A percentile compares a stretch with the other conserved stretches of the same genome.
Conservation (phyloP, 768 basidiomycete species). For the Trametes meyenii region DNA sequence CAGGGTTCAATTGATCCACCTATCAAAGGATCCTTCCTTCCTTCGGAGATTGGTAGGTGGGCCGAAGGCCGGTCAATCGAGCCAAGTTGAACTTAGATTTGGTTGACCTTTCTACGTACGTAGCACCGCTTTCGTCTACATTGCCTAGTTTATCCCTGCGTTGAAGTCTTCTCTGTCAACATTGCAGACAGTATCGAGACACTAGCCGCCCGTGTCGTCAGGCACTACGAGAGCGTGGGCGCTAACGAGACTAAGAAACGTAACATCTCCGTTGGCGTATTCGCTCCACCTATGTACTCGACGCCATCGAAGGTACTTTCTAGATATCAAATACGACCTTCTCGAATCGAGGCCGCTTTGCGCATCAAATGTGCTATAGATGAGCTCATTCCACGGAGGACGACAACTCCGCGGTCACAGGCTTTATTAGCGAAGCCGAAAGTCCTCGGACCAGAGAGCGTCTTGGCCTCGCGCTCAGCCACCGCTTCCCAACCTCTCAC, state of each 20-base stretch:
- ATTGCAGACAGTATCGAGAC: not conserved
- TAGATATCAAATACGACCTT: not conserved
- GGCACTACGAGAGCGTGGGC: not conserved
- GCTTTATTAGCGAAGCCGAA: conserved; percentile 14
- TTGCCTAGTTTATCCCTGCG: conserved; percentile 2
- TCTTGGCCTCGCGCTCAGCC: conserved; percentile 4
- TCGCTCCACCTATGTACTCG: no score
- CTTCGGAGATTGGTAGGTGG: not conserved
- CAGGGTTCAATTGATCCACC: not conserved
- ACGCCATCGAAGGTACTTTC: not conserved
- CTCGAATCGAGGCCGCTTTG: not conserved
- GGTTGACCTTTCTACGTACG: not conserved
- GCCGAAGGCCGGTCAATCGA: not conserved
- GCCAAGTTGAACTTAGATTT: not conserved
- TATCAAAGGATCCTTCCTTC: not conserved
- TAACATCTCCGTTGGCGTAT: no score
- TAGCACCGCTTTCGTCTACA: not conserved
- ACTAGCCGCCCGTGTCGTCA: not conserved
- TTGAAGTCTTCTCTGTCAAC: not conserved
- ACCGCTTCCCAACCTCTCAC: conserved; percentile 8
- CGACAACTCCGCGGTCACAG: conserved; percentile 19
- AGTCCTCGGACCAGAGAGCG: conserved; percentile 18
- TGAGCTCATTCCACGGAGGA: not conserved
- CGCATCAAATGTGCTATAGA: conserved; percentile 5
- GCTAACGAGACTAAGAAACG: not conserved